These are phyloP conservation scores for Trichoderma polysporum DNA, from an alignment of 2,329 filamentous ascomycete genomes.

Conservation along the genomic window DNA sequence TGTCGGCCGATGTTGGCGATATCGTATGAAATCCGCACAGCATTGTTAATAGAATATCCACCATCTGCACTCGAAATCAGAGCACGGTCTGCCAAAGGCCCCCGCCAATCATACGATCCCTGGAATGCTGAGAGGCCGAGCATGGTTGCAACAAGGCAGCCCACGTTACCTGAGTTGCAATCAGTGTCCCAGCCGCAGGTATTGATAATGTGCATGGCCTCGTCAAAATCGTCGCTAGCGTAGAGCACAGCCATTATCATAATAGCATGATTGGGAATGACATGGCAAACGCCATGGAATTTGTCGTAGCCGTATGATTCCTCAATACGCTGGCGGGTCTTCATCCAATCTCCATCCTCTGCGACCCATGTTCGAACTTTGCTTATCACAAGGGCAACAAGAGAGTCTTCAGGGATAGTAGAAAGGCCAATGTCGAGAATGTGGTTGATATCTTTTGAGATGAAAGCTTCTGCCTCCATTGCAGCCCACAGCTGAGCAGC, in stretches of 20 bases:
- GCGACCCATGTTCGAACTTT: conserved; percentile 30
- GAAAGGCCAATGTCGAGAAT: conserved; percentile 34
- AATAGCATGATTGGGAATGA: conserved; percentile 37
- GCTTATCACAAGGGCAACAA: conserved; percentile 30
- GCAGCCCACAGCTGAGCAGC: conserved; percentile 41
- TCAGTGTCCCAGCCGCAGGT: conserved; percentile 41
- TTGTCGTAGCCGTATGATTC: conserved; percentile 33
- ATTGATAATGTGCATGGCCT: conserved; percentile 39
- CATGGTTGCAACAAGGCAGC: conserved; percentile 38
- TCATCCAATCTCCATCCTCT: conserved; percentile 33
- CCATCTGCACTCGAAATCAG: conserved; percentile 38
- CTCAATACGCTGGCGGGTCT: conserved; percentile 37
- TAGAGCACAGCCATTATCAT: conserved; percentile 37
- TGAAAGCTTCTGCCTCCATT: conserved; percentile 41
- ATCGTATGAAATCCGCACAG: conserved; percentile 34
- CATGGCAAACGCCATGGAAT: conserved; percentile 33
- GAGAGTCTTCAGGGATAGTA: conserved; percentile 31
- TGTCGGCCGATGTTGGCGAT: conserved; percentile 31
- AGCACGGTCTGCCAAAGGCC: conserved; percentile 36
- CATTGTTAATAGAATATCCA: conserved; percentile 40
- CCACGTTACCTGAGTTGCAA: conserved; percentile 40
- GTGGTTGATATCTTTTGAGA: conserved; percentile 33
- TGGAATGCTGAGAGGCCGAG: conserved; percentile 34
- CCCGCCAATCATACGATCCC: conserved; percentile 33
- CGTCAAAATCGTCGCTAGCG: conserved; percentile 31